Conservation (phyloP, 1,139 yeast species). For the Hemisphaericaspora xylofermentans region DNA sequence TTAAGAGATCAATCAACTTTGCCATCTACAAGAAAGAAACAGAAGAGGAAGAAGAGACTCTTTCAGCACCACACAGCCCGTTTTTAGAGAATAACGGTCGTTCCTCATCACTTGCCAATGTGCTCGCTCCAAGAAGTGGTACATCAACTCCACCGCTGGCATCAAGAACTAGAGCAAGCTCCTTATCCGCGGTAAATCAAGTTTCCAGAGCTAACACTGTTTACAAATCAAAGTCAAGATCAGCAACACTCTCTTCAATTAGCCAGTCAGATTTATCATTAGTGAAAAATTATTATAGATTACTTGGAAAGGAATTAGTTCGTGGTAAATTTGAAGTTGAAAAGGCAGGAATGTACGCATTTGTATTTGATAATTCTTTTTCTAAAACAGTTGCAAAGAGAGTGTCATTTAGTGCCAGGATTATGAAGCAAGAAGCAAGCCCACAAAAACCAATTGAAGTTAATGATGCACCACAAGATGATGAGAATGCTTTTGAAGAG, state of each 20-base stretch:
- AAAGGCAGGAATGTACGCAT: slow-evolving; percentile 72
- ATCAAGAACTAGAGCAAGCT: slow-evolving; percentile 30
- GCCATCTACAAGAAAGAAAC: slow-evolving; percentile 50
- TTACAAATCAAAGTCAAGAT: slow-evolving; percentile 36
- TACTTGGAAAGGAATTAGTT: slow-evolving; percentile 55
- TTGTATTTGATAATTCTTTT: slow-evolving; percentile 89
- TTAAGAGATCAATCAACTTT: slow-evolving; percentile 76
- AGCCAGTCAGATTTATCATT: slow-evolving; percentile 38
- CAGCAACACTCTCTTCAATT: slow-evolving; percentile 34
- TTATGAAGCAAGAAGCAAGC: slow-evolving; percentile 21
- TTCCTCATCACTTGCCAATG: slow-evolving; percentile 2
- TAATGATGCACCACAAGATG: slow-evolving; percentile 5
- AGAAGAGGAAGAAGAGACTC: slow-evolving; percentile 32
- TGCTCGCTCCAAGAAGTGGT: slow-evolving; percentile 1
- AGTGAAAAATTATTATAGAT: slow-evolving; percentile 46
- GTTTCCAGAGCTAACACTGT: slow-evolving; percentile 34
- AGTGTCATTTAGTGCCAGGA: slow-evolving; percentile 63
- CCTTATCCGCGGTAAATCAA: slow-evolving; percentile 40
- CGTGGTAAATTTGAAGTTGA: slow-evolving; percentile 61
- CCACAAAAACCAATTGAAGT: not conserved
- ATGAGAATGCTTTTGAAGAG: slow-evolving; percentile 3
- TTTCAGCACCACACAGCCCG: not conserved
- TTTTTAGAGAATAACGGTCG: not conserved
- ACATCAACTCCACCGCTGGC: slow-evolving; percentile 9
- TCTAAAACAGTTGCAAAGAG: slow-evolving; percentile 84